Conservation (phyloP, 495 filamentous ascomycete species). For the Penicillium tannophilum region DNA sequence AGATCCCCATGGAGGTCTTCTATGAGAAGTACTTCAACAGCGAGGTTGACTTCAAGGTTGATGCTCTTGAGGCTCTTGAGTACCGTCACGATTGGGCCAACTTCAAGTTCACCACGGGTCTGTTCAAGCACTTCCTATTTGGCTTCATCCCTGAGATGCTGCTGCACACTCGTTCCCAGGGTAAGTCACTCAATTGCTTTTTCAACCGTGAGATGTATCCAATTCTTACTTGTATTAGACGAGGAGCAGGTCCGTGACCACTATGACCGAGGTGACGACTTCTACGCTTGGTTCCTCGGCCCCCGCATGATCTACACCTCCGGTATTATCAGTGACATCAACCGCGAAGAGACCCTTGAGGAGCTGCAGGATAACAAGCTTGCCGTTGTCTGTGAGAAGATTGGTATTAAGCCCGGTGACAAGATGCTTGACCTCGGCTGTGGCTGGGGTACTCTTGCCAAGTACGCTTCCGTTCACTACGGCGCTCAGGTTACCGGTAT, state of each 20-base stretch:
- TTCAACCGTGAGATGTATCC: neutral
- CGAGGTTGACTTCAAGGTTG: slow-evolving; percentile 83
- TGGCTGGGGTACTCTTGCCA: slow-evolving; percentile 71
- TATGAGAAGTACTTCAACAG: slow-evolving; percentile 89
- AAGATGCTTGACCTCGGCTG: slow-evolving; percentile 69
- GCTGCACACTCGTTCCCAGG: slow-evolving; percentile 69
- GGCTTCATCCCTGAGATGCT: slow-evolving; percentile 70
- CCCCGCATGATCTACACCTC: slow-evolving; percentile 77
- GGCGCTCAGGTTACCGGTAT: slow-evolving; percentile 66
- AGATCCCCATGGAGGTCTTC: slow-evolving; percentile 86
- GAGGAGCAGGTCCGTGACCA: slow-evolving; percentile 77
- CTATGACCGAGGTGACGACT: slow-evolving; percentile 75
- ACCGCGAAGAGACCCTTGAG: slow-evolving; percentile 65
- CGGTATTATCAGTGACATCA: slow-evolving; percentile 67
- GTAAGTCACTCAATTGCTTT: slow-evolving; percentile 33
- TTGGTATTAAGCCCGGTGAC: slow-evolving; percentile 62
- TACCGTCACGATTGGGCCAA: slow-evolving; percentile 87
- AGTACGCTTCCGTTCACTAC: slow-evolving; percentile 64
- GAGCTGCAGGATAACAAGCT: slow-evolving; percentile 74
- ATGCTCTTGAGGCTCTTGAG: slow-evolving; percentile 76
- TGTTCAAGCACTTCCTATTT: slow-evolving; percentile 68
- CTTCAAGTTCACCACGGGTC: slow-evolving; percentile 65
- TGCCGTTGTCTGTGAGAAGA: slow-evolving; percentile 72
- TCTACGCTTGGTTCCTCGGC: slow-evolving; percentile 75
- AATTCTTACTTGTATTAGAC: slow-evolving; percentile 42